phyloP scores from a whole-genome alignment of 495 filamentous ascomycete species.

The Trichocladium uniseriatum region DNA sequence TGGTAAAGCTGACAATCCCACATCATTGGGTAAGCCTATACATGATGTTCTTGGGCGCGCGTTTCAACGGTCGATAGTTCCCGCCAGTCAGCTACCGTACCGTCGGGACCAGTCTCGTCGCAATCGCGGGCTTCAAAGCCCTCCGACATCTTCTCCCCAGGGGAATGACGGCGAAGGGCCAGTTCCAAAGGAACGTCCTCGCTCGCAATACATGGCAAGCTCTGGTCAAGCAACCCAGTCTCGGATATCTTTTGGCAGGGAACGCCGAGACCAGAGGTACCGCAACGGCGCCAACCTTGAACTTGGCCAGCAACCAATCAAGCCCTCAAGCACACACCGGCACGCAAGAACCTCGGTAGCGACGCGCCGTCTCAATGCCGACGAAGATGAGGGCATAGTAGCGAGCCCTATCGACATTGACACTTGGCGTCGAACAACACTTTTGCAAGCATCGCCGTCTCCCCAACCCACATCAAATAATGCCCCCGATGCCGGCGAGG shows the following conservation, averaged over 20 bases:
- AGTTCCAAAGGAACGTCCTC: background rate
- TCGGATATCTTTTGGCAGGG: conserved; percentile 1
- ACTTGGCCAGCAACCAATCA: background rate
- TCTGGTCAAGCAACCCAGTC: background rate
- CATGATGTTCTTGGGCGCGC: background rate
- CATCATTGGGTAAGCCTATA: background rate
- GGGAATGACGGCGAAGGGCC: background rate
- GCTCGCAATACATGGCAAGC: background rate
- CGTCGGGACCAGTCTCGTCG: background rate
- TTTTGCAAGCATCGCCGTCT: background rate
- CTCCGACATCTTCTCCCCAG: background rate
- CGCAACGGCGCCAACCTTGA: background rate
- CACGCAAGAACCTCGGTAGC: background rate
- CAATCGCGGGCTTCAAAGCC: background rate
- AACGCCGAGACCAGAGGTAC: background rate
- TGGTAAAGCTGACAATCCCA: background rate
- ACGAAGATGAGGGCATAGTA: background rate
- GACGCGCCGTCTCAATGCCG: background rate
- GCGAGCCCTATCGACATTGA: background rate
- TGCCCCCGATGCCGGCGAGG: background rate
- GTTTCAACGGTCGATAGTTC: background rate
- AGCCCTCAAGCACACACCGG: background rate
- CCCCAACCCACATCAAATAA: background rate
- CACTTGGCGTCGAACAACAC: too few species aligned
- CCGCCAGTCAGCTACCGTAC: background rate